Base-by-base conservation (phyloP, 2,329 filamentous ascomycete genomes). In the Neofusicoccum parvum region DNA sequence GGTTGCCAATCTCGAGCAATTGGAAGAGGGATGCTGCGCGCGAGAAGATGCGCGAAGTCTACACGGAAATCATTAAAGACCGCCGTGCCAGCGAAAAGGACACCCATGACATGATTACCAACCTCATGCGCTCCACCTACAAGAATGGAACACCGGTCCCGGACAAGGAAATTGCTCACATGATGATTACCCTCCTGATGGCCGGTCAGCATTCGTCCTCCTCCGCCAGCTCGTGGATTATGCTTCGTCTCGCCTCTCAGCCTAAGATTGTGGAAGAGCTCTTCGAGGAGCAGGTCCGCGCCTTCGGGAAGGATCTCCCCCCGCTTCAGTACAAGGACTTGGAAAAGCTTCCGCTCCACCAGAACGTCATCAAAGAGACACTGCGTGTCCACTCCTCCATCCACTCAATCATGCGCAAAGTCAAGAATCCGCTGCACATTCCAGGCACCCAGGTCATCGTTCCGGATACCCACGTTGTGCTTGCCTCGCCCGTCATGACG, bases 131-230 rank as follows among this genome's bases (percentile, higher is more conserved):
- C 70, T 90, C 87, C 67, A 82, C 80, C 5, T 94, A 94, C 84
- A 94, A 94, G 81, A 85, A 92, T 72, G 91, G 91, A 69, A 85
- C 80, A 37, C 81, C 83, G 5, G 84, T 94, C 12, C 88, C 91
- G 15, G 91, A 94, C 73, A 83, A 88, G 71, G 90, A 94, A 76
- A 85, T 94, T 63, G 91, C 91, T 23, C 89, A 93, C 80, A 92
- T 94, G 87, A 92, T 94, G 90, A 94, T 94, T 76, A 91, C 91
- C 3, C 83, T 94, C 32, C 85, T 94, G 66, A 94, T 94, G 91
- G 91, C 90, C 64, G 91, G 91, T 62, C 91, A 94, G 75, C 91
- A 94, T 80, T 92, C 90, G 1, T 92, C 90, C 2, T 92, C 91
- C 5, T 91, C 90, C 17, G 92, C 89, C 36, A 88, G 86, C 72